These are phyloP conservation scores for Triangularia setosa DNA, from an alignment of 2,329 filamentous ascomycete genomes.

Conservation along the genomic window DNA sequence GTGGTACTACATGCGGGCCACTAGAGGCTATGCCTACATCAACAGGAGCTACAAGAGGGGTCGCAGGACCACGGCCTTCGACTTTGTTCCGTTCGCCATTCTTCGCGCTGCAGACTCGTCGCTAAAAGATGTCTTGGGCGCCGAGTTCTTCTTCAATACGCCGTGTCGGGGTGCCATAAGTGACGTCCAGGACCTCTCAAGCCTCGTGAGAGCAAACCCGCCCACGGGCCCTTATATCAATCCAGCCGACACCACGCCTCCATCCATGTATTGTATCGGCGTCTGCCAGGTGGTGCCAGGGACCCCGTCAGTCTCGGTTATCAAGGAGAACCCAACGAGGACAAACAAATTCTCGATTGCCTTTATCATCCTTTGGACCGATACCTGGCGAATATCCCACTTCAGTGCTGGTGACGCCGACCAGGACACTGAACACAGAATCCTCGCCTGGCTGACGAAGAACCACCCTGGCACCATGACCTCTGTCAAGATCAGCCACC, in stretches of 20 bases:
- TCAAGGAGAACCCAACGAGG: background rate
- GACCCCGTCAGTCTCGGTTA: background rate
- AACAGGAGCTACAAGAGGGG: no score
- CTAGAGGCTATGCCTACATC: no score
- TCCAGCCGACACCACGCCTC: background rate
- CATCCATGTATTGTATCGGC: conserved; percentile 9
- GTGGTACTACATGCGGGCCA: no score
- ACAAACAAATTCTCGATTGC: conserved; percentile 6
- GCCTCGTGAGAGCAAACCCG: background rate
- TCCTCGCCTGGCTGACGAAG: conserved; percentile 1
- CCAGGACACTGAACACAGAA: background rate
- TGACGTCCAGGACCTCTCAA: background rate
- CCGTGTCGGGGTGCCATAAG: background rate
- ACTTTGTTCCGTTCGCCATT: background rate
- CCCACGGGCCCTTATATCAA: background rate
- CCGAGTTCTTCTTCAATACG: conserved; percentile 8
- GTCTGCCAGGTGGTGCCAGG: background rate
- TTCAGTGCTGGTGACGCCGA: conserved; percentile 9
- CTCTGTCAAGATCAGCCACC: conserved; percentile 4
- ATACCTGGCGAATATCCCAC: conserved; percentile 1
- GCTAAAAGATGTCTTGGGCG: background rate
- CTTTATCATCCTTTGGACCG: conserved; percentile 8
- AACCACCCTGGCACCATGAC: background rate
- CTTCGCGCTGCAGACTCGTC: background rate
- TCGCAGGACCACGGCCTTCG: background rate